Percentiles rank a stretch among this genome's conserved stretches.
These are phyloP conservation scores for Colletotrichum siamense DNA, from an alignment of 2,329 filamentous ascomycete species.

Conservation along the genomic window DNA sequence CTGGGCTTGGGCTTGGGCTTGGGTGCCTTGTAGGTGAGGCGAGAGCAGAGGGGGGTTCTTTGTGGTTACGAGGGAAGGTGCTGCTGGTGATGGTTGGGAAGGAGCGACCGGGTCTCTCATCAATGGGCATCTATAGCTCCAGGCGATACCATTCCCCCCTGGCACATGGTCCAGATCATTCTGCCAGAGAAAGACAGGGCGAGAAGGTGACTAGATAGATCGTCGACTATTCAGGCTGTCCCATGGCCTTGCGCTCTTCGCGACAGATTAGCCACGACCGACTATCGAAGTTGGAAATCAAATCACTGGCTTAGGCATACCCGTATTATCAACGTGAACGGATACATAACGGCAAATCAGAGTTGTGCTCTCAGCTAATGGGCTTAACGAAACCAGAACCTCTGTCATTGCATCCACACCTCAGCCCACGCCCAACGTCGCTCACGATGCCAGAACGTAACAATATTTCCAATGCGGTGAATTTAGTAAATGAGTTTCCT, in stretches of 20 bases:
- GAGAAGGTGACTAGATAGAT: not conserved
- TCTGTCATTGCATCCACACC: not conserved
- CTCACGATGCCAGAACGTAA: not conserved
- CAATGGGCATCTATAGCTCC: not conserved
- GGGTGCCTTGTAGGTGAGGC: not conserved
- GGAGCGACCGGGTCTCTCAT: not conserved
- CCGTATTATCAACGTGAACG: not conserved
- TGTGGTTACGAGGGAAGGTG: not conserved
- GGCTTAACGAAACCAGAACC: not conserved
- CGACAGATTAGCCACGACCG: not conserved
- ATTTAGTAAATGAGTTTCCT: constrained; percentile 17
- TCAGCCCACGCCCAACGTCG: not conserved
- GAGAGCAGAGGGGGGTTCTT: not conserved
- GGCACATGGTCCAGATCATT: not conserved
- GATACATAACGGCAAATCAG: not conserved
- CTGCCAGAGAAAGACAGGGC: not conserved
- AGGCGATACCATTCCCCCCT: fast-evolving
- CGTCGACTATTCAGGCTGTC: not conserved
- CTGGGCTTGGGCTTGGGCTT: not conserved
- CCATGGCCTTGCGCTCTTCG: not conserved
- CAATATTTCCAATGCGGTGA: not conserved
- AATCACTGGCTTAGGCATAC: not conserved
- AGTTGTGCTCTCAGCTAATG: not conserved
- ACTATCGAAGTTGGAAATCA: not conserved
- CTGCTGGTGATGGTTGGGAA: not conserved